phyloP scores from a whole-genome alignment of 2,329 filamentous ascomycete genomes.

The Alternaria ethzedia region DNA sequence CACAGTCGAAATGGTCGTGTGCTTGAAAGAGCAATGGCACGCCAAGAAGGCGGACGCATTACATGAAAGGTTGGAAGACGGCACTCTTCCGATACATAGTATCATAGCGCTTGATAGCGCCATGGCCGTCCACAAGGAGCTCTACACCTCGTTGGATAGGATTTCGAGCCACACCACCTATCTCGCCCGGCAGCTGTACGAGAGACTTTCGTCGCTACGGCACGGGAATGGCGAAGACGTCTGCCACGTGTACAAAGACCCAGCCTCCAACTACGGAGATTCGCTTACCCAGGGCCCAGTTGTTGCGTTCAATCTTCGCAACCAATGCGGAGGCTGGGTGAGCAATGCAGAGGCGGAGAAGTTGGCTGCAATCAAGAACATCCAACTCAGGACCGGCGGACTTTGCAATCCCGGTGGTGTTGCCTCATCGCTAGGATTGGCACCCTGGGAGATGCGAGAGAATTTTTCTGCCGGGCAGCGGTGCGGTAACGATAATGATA shows the following conservation, averaged over 20 bases:
- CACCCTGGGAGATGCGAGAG: slow-evolving; percentile 79
- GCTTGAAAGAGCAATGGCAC: slow-evolving; percentile 81
- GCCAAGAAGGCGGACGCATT: slow-evolving; percentile 72
- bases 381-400: slow-evolving; percentile 86
- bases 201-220: slow-evolving; percentile 63
- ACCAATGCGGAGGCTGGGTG: slow-evolving; percentile 73
- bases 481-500: slow-evolving; percentile 82
- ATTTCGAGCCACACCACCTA: slow-evolving; percentile 75
- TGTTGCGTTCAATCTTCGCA: slow-evolving; percentile 81
- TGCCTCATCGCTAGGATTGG: slow-evolving; percentile 72
- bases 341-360: slow-evolving; percentile 88
- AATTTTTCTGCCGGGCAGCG: slow-evolving; percentile 87
- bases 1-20: slow-evolving; percentile 88
- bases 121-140: slow-evolving; percentile 68
- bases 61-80: slow-evolving; percentile 87
- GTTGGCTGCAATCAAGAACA: slow-evolving; percentile 75
- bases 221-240: slow-evolving; percentile 73
- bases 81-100: slow-evolving; percentile 86
- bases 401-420: slow-evolving; percentile 92
- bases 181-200: slow-evolving; percentile 66
- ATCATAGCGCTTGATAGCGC: slow-evolving; percentile 84
- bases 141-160: slow-evolving; percentile 74
- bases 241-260: slow-evolving; percentile 68
- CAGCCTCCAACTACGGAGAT: slow-evolving; percentile 52
- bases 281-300: slow-evolving; percentile 69